Conservation (phyloP, 2,329 filamentous ascomycete genomes). For the Xylaria digitata region DNA sequence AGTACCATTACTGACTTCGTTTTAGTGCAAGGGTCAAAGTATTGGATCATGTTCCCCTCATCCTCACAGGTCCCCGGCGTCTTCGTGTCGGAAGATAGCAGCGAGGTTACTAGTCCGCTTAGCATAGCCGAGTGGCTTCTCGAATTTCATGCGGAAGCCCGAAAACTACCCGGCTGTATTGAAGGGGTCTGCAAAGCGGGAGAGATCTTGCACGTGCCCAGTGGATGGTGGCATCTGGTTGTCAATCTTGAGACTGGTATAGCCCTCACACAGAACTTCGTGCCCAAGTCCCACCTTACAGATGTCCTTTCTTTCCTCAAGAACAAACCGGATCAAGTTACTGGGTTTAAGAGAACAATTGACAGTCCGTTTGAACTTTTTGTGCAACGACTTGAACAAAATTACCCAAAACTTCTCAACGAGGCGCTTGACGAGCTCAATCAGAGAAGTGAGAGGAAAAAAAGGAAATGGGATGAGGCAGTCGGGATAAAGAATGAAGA, state of each 20-base stretch:
- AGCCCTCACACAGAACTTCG: conserved; percentile 95
- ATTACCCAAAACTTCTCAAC: conserved; percentile 74
- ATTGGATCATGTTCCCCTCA: conserved; percentile 98
- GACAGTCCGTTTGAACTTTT: conserved; percentile 81
- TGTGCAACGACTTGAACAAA: conserved; percentile 70
- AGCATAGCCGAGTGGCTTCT: conserved; percentile 98
- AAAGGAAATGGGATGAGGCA: conserved; percentile 87
- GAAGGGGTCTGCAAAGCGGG: conserved; percentile 87
- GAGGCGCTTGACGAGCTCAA: conserved; percentile 74
- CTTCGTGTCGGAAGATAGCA: conserved; percentile 87
- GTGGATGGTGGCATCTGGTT: conserved; percentile 96
- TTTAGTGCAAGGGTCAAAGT: conserved; percentile 83
- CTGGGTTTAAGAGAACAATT: conserved; percentile 81
- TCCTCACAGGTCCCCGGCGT: conserved; percentile 85
- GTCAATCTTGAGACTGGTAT: conserved; percentile 88
- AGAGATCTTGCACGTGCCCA: conserved; percentile 91
- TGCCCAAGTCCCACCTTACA: conserved; percentile 78
- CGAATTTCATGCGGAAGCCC: conserved; percentile 86
- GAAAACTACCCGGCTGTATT: conserved; percentile 77
- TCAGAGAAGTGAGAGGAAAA: conserved; percentile 71
- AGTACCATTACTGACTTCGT: conserved; percentile 21
- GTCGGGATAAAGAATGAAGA: conserved; percentile 65
- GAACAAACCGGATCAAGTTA: conserved; percentile 86
- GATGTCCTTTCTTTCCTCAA: conserved; percentile 83
- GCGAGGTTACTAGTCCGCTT: conserved; percentile 91